phyloP scores from a whole-genome alignment of 2,329 filamentous ascomycete genomes.

The Tympanopsis confertula region DNA sequence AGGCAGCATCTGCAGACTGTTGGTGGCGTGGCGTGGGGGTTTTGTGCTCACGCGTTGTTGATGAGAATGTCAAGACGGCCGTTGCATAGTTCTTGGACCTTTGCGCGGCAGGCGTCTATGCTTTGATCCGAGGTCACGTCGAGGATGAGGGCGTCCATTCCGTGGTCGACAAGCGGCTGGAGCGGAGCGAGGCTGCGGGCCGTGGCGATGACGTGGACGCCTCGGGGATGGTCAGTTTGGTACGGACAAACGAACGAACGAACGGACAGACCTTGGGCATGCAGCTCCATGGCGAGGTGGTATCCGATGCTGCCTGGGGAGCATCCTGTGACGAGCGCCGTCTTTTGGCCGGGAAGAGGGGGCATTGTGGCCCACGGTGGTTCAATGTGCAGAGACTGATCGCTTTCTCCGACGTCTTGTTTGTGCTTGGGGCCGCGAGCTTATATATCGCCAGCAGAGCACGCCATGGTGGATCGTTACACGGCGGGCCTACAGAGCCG shows the following conservation, averaged over 20 bases:
- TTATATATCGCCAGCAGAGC: too few species aligned
- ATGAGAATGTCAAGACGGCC: slow-evolving; percentile 45
- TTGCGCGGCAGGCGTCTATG: slow-evolving; percentile 32
- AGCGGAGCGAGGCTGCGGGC: slow-evolving; percentile 37
- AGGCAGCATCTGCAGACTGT: not conserved
- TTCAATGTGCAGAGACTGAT: too few species aligned
- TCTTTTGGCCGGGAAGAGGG: slow-evolving; percentile 24
- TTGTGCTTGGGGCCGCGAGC: too few species aligned
- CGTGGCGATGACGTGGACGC: slow-evolving; percentile 43
- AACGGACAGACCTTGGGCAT: slow-evolving; percentile 28
- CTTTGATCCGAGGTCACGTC: slow-evolving; percentile 41
- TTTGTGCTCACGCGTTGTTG: slow-evolving; percentile 39
- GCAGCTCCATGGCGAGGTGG: slow-evolving; percentile 38
- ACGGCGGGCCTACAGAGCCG: too few species aligned
- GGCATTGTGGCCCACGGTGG: too few species aligned
- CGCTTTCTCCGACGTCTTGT: too few species aligned
- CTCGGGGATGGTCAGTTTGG: slow-evolving; percentile 12
- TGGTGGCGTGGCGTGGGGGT: not conserved
- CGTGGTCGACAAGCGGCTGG: slow-evolving; percentile 27
- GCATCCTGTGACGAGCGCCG: slow-evolving; percentile 40
- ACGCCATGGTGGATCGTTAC: too few species aligned
- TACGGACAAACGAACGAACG: not conserved
- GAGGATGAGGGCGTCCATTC: slow-evolving; percentile 35
- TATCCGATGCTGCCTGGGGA: slow-evolving; percentile 47
- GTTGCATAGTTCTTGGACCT: slow-evolving; percentile 33